Evolutionary conservation across 2,329 filamentous ascomycete species (phyloP), one percentile per base, ranked within the genome.

Genomic region (Botrytis galanthina): DNA sequence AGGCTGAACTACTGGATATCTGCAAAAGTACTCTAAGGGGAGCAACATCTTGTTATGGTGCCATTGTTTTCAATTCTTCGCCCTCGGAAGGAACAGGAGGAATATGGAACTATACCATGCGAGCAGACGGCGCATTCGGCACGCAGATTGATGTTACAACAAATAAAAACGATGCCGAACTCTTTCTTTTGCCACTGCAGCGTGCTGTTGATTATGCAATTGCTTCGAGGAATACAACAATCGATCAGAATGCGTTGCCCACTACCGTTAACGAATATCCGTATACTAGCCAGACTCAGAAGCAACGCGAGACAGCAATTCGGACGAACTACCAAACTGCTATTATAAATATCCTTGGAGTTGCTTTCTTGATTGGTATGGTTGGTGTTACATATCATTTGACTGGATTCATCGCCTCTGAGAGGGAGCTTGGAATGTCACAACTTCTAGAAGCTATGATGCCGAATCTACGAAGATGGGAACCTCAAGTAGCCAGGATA

Each of bases 401-500:
- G 73, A 93, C 93, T 0, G 95, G 95, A 14, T 90, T 95, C 78
- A 91, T 97, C 81, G 94, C 95, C 12, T 90, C 91, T 2, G 95
- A 98, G 83, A 87, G 95, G 73, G 95, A 98, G 83, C 86, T 90
- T 26, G 95, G 94, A 73, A 96, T 97, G 88, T 93, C 93, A 7
- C 93, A 94, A 75, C 85, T 98, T 42, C 89, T 98, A 61, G 95
- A 98, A 82, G 92, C 93, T 72, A 97, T 97, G 93, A 95, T 96
- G 86, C 92, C 93, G 0, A 93, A 93, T 72, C 86, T 87, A 72
- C 87, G 87, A 67, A 85, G 88, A 61, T 97, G 93, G 93, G 87
- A 93, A 79, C 90, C 92, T 16, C 93, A 95, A 82, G 88, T 90
- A 35, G 91, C 92, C 2, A 88, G 95, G n/a, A 86, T 97, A 22